Evolutionary conservation across 495 filamentous ascomycete genomes (phyloP), one percentile per base, ranked within the genome.

Genomic region (Symbiotaphrina buchneri): DNA sequence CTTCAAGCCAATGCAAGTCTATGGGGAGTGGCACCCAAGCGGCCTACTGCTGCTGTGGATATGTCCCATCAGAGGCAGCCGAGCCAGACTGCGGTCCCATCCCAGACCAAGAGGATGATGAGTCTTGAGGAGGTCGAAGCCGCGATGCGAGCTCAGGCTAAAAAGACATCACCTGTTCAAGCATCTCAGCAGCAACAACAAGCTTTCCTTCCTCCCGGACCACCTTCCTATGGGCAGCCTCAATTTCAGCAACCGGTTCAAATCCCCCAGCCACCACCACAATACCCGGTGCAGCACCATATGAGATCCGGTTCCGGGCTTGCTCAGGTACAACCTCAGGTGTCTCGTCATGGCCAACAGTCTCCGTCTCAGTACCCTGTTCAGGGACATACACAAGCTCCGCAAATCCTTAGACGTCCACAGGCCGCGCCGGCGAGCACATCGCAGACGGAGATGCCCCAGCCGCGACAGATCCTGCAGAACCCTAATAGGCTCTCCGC

Each of bases 101-200:
- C 50, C 10, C 48, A 55, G 27, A 43, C 58, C n/a, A 72, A 67
- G 44, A 93, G 82, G 55, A 77, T 95, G 61, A 68, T 99, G 74
- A 94, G 80, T 42, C 45, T 99, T 36, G 87, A 95, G 46, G 87
- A 95, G 51, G 87, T 99, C 10, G 87, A 99, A 55, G 90, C 87
- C 21, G 71, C 82, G 41, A 77, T 99, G 61, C 68, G 80, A 22
- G 61, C 68, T 8, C 76, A 81, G 41, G 50, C 61, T 13, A 66
- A 69, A 40, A 60, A 56, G 33, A 49, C 61, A 16, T 21, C 35
- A 1, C 28, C 36, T 11, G 33, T 52, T 17, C 48, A 51, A 30
- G 41, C 30, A 10, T 13, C 35, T 18, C 22, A 16, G 4, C 18
- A 14, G 6, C 14, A 3, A 10, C 28, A 30, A 18, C 2, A 10